Conservation (phyloP, 768 basidiomycete genomes). For the Pleurotus eryngii region DNA sequence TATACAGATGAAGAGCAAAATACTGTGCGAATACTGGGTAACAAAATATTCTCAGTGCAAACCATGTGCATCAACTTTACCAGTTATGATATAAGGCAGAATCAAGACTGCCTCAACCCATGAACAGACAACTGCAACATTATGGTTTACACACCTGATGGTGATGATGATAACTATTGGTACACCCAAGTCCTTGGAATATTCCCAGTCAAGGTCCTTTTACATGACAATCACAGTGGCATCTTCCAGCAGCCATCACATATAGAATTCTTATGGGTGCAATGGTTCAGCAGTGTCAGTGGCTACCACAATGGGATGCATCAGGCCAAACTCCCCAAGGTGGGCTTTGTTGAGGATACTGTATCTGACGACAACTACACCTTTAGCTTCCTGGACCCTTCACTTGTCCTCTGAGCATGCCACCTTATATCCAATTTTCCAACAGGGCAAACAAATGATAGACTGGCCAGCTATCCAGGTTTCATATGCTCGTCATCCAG, state of each 20-base stretch:
- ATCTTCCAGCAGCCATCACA: not conserved
- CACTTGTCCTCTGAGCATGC: conserved; percentile 29
- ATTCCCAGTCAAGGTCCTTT: conserved; percentile 16
- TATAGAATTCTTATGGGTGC: conserved; percentile 7
- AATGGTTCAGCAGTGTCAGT: conserved; percentile 12
- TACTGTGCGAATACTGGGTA: conserved; percentile 18
- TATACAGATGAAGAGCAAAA: conserved; percentile 15
- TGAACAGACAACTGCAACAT: conserved; percentile 28
- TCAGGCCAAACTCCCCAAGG: conserved; percentile 18
- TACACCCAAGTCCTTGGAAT: conserved; percentile 27
- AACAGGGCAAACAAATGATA: conserved; percentile 12
- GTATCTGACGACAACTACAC: conserved; percentile 14
- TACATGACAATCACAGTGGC: not conserved
- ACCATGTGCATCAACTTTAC: conserved; percentile 37
- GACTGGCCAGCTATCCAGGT: conserved; percentile 7
- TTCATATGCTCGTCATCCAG: not conserved
- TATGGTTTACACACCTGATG: conserved; percentile 23
- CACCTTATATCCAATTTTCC: conserved; percentile 43
- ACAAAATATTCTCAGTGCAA: conserved; percentile 26
- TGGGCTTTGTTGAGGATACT: conserved; percentile 30
- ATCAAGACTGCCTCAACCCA: conserved; percentile 39
- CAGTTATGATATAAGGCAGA: conserved; percentile 38
- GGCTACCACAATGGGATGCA: conserved; percentile 11
- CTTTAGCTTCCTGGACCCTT: conserved; percentile 48
- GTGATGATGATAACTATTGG: conserved; percentile 27